Evolutionary conservation across 331 rosid genomes (phyloP), one percentile per base, ranked within the genome.

Genomic region (Pyracantha coccinea): DNA sequence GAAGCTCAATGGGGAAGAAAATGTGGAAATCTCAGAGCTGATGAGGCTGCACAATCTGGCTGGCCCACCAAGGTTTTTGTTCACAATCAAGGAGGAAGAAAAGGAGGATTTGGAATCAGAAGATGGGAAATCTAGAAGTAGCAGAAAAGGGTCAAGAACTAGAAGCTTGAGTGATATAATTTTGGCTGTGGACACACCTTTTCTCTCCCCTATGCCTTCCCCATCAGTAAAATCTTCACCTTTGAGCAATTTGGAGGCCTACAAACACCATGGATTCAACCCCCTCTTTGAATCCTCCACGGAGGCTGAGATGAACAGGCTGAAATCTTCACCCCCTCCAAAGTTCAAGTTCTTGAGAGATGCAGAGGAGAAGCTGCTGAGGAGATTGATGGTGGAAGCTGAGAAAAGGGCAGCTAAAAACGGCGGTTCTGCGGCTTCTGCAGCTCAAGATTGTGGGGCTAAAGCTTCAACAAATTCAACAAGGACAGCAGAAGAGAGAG

Each of bases 61-160:
- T 24, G 97, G 98, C 38, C 98, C 94, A 13, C 97, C 96, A 0
- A 88, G 97, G 38, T 91, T 91, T 73, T 93, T 93, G 58, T 91
- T 87, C 89, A 86, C 98, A 75, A 93, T 93, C 73, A 88, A 85
- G 55, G 98, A 93, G 81, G 98, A 93, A 79, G 89, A 91, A 1
- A 87, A 77, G 75, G 98, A 93, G 68, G 98, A 93, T 83, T 86
- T 93, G 88, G 98, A 91, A 14, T 87, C 94, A 64, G 94, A 88
- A 57, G 97, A 89, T 80, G 89, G 87, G n/a, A 90, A 85, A 78
- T 88, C 91, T 1, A 81, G 83, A 21, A 87, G 66, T 7, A 61
- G 86, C 77, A 82, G 90, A 72, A 90, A 81, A 58, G 91, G 95
- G 17, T 90, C 98, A 21, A 85, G 95, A 78, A 75, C 93, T 19